Conservation (phyloP, 768 basidiomycete genomes). For the Sarcomyxa edulis region DNA sequence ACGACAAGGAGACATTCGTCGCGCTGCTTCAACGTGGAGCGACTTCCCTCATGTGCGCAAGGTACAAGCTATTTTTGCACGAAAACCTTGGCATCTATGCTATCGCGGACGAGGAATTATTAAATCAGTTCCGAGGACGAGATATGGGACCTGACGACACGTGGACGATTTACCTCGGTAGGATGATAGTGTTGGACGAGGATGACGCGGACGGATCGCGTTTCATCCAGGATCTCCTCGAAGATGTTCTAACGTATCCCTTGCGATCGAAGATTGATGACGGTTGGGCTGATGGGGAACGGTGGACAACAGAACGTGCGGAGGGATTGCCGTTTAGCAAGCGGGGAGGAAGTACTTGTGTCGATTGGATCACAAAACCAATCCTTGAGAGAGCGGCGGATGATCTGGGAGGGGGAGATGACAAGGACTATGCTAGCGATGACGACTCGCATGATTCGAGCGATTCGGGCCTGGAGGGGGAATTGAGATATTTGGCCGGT, state of each 20-base stretch:
- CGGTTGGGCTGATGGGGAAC: too few species aligned
- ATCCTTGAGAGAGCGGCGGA: too few species aligned
- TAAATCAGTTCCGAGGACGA: slow-evolving; percentile 25
- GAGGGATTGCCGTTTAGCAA: too few species aligned
- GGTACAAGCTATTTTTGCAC: slow-evolving; percentile 26
- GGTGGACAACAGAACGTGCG: too few species aligned
- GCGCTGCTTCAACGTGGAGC: slow-evolving; percentile 26
- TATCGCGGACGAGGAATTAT: slow-evolving; percentile 24
- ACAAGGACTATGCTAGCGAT: too few species aligned
- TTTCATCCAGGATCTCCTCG: slow-evolving; percentile 27
- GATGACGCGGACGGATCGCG: slow-evolving; percentile 28
- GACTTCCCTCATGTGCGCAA: slow-evolving; percentile 31
- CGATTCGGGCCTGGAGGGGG: too few species aligned
- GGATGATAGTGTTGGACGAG: slow-evolving; percentile 26
- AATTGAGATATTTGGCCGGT: too few species aligned
- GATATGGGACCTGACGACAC: slow-evolving; percentile 25
- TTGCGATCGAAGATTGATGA: too few species aligned
- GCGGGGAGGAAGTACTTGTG: too few species aligned
- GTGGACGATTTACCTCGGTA: slow-evolving; percentile 36
- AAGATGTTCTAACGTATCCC: slow-evolving; percentile 25
- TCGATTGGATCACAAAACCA: too few species aligned
- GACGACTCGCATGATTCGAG: too few species aligned
- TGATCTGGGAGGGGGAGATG: too few species aligned
- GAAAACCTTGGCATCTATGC: slow-evolving; percentile 26
- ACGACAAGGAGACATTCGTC: slow-evolving; percentile 19